A percentile compares a stretch with the other conserved stretches of the same genome.
Conservation (phyloP, 1,139 yeast species). For the Pneumocystis carinii region DNA sequence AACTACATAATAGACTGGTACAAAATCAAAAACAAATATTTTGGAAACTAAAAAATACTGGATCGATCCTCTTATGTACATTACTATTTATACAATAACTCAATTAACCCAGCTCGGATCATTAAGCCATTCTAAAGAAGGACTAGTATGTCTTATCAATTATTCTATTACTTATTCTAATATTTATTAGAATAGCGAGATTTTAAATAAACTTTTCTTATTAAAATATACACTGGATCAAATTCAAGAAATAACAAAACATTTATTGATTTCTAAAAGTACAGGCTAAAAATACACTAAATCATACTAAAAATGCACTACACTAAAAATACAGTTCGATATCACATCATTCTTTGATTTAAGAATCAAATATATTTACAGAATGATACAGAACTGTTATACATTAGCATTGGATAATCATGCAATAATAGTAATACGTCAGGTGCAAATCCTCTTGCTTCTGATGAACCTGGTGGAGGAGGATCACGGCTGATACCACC, state of each 20-base stretch:
- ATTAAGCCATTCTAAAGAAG: neutral
- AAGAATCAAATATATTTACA: no score
- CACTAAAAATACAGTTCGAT: neutral
- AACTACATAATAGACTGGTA: neutral
- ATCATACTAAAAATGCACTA: neutral
- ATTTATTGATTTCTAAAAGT: no score
- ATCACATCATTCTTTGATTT: no score
- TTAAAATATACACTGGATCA: neutral
- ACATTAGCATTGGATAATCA: no score
- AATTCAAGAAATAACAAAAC: neutral
- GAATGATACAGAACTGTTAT: no score
- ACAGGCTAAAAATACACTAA: no score
- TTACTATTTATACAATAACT: neutral
- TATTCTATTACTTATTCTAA: neutral
- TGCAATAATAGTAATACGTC: no score
- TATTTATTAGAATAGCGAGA: neutral
- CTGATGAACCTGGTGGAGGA: no score
- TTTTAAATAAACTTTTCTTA: neutral
- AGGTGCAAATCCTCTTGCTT: no score
- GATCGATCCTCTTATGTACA: neutral
- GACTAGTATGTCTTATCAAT: neutral
- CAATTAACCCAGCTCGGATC: neutral
- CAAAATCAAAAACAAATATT: neutral
- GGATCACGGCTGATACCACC: no score
- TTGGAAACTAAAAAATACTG: neutral